These are phyloP conservation scores for Saccharomycopsis javanensis DNA, from an alignment of 805 yeast species.

Conservation along the genomic window DNA sequence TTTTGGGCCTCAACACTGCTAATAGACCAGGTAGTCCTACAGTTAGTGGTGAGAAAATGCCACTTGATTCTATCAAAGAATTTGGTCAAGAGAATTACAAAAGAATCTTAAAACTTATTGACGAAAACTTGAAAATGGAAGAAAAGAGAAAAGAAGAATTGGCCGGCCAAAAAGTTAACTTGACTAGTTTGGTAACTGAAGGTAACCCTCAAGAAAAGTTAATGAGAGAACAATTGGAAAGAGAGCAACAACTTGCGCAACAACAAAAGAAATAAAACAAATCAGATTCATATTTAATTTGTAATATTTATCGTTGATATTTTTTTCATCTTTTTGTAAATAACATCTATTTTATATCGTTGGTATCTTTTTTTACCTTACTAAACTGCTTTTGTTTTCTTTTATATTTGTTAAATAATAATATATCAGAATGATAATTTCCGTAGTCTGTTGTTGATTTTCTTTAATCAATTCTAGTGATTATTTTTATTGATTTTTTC, in stretches of 20 bases:
- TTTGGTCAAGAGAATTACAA: conserved; percentile 68
- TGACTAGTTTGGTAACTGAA: conserved; percentile 57
- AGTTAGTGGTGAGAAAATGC: conserved; percentile 49
- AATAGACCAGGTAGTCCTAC: conserved; percentile 33
- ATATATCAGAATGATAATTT: background rate
- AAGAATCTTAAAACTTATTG: conserved; percentile 53
- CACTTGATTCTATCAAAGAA: conserved; percentile 64
- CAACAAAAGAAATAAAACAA: background rate
- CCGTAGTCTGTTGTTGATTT: too few relatives aligned
- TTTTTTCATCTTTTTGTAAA: background rate
- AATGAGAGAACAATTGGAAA: conserved; percentile 1
- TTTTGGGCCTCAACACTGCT: conserved; percentile 52
- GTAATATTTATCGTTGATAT: background rate
- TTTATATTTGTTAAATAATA: background rate
- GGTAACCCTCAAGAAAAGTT: conserved; percentile 27
- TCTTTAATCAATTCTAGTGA: too few relatives aligned
- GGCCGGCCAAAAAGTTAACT: conserved; percentile 57
- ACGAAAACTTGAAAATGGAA: conserved; percentile 47
- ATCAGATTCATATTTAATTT: background rate
- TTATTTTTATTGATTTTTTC: background rate
- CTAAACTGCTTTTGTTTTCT: too few relatives aligned
- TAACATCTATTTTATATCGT: background rate
- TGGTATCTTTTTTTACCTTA: background rate
- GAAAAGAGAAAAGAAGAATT: conserved; percentile 49
- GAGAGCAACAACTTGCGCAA: background rate